A percentile compares a stretch with the other conserved stretches of the same genome.
phyloP scores from a whole-genome alignment of 2,329 filamentous ascomycete species.

The Cladosporium sp. region DNA sequence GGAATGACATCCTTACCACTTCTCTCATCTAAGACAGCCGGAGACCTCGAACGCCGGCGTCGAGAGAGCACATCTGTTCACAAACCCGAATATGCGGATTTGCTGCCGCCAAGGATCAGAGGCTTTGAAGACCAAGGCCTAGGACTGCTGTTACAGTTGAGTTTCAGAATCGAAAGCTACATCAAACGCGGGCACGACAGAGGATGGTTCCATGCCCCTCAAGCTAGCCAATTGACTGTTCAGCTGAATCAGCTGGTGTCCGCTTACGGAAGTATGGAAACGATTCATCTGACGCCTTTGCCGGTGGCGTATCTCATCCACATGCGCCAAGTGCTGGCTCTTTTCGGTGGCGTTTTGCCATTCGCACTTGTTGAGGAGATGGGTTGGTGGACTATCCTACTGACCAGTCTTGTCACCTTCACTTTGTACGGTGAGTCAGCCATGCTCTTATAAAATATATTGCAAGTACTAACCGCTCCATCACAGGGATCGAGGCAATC shows the following conservation, averaged over 20 bases:
- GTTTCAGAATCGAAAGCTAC: conserved; percentile 56
- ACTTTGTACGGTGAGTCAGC: conserved; percentile 62
- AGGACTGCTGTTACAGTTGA: conserved; percentile 56
- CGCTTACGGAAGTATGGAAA: conserved; percentile 61
- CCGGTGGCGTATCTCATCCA: conserved; percentile 63
- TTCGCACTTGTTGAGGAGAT: conserved; percentile 61
- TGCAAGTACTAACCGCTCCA: too few relatives aligned
- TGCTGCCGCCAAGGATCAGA: conserved; percentile 30
- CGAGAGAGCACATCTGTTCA: conserved; percentile 27
- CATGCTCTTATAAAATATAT: conserved; percentile 39
- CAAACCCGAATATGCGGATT: conserved; percentile 31
- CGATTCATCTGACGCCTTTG: conserved; percentile 59
- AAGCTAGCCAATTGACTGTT: conserved; percentile 53
- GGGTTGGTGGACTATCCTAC: conserved; percentile 57
- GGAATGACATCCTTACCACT: conserved; percentile 38
- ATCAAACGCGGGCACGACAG: conserved; percentile 53
- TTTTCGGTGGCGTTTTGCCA: conserved; percentile 57
- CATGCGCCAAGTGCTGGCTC: conserved; percentile 57
- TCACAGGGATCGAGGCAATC: conserved; percentile 7
- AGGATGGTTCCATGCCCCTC: conserved; percentile 57
- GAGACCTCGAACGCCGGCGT: conserved; percentile 22
- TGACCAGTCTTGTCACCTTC: conserved; percentile 57
- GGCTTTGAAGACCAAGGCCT: conserved; percentile 55
- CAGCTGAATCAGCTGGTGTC: conserved; percentile 54
- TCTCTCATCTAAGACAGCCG: conserved; percentile 16